Conservation (phyloP, 371 early-diverging fungal genomes). For the Syncephalis plumigaleata region DNA sequence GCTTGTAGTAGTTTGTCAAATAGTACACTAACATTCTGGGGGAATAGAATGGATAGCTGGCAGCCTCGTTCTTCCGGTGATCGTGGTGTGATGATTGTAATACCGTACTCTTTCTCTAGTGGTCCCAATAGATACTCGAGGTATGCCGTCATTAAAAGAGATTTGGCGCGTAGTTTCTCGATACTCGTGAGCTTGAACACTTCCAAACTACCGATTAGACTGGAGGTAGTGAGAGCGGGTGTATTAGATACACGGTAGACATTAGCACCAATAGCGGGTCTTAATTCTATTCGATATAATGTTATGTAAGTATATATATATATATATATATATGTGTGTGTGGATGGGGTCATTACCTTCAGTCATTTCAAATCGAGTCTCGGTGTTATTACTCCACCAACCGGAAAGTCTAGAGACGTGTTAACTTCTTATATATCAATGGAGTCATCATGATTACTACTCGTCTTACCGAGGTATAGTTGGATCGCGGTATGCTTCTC, state of each 20-base stretch:
- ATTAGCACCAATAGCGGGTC: conserved; percentile 61
- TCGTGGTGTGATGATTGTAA: conserved; percentile 60
- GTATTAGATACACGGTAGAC: conserved; percentile 87
- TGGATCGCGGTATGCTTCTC: conserved; percentile 38
- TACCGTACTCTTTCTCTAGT: conserved; percentile 12
- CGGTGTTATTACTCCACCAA: conserved; percentile 89
- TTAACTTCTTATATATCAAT: conserved; percentile 6
- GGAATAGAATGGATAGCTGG: conserved; percentile 67
- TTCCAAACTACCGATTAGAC: conserved; percentile 59
- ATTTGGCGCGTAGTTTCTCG: conserved; percentile 46
- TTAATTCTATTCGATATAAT: conserved; percentile 22
- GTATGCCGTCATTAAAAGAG: conserved; percentile 59
- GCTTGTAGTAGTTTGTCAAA: conserved; percentile 15
- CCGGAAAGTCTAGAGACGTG: conserved; percentile 78
- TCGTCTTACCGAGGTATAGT: conserved; percentile 22
- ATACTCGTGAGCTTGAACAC: conserved; percentile 62
- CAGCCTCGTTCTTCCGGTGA: conserved; percentile 66
- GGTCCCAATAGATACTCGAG: conserved; percentile 42
- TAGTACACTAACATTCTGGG: conserved; percentile 26
- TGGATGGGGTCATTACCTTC: conserved; percentile 20
- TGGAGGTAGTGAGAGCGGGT: conserved; percentile 44
- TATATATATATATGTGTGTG: no score
- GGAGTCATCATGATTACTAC: no score
- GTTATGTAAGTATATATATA: not conserved
- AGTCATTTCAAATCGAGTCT: conserved; percentile 64